Conservation (phyloP, 179 eudicot species). For the Silene vulgaris region DNA sequence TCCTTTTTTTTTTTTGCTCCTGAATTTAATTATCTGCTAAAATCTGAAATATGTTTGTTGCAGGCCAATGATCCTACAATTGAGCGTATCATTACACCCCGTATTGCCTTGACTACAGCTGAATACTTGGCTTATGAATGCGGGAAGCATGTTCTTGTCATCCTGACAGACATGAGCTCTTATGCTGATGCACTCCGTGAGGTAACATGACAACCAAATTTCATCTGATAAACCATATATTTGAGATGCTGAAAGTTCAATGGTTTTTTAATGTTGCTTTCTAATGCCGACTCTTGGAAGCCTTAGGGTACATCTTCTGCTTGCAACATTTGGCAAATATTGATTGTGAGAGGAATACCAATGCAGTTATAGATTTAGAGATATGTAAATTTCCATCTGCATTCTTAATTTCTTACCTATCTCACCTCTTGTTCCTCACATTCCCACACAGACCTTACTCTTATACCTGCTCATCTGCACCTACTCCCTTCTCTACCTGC, state of each 20-base stretch:
- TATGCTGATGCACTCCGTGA: slow-evolving; percentile 99
- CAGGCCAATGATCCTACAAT: slow-evolving; percentile 99
- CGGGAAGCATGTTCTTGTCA: slow-evolving; percentile 98
- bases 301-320: background rate
- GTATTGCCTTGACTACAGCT: slow-evolving; percentile 97
- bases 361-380: too few relatives aligned
- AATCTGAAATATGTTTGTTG: slow-evolving; percentile 19
- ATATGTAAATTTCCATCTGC: too few relatives aligned
- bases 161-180: slow-evolving; percentile 96
- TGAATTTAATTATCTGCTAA: slow-evolving; percentile 6
- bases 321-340: too few relatives aligned
- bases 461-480: too few relatives aligned
- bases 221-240: background rate
- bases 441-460: too few relatives aligned
- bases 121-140: slow-evolving; percentile 98
- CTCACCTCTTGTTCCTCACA: too few relatives aligned
- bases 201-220: slow-evolving; percentile 38
- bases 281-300: background rate
- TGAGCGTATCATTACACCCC: slow-evolving; percentile 96
- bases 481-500: too few relatives aligned
- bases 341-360: too few relatives aligned
- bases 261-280: background rate
- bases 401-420: too few relatives aligned
- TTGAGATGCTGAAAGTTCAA: background rate
- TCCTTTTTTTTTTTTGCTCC: background rate